Evolutionary conservation across 2,329 filamentous ascomycete species (phyloP).

Genomic region (Aureobasidium namibiae): DNA sequence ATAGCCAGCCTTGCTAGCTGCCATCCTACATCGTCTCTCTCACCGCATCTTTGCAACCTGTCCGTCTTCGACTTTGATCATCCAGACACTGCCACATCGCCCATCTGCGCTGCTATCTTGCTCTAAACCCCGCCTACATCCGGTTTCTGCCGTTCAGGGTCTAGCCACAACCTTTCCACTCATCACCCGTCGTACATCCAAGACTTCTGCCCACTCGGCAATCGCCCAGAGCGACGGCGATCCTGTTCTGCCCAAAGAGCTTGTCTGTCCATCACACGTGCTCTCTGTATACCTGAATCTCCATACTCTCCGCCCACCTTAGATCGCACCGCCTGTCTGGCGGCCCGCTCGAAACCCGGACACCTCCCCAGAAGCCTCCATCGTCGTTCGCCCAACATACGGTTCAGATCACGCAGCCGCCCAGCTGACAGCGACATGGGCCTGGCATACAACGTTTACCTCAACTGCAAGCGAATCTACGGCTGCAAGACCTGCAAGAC

Average conservation of each 20-base stretch:
- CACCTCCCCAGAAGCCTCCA: neutral
- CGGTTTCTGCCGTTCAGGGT: neutral
- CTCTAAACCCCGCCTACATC: constrained; percentile 6
- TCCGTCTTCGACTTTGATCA: neutral
- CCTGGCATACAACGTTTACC: constrained; percentile 19
- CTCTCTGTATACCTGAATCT: neutral
- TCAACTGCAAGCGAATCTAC: constrained; percentile 19
- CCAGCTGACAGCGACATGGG: constrained; percentile 16
- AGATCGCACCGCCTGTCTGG: neutral
- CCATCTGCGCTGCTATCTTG: neutral
- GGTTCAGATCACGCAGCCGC: constrained; percentile 11
- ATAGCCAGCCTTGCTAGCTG: neutral
- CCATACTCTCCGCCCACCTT: neutral
- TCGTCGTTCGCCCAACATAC: constrained; percentile 6
- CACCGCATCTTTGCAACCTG: neutral
- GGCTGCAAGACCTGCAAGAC: constrained; percentile 77
- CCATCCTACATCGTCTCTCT: neutral
- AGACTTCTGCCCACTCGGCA: neutral
- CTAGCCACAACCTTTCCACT: neutral
- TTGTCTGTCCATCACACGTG: neutral
- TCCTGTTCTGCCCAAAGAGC: neutral
- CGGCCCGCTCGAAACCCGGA: neutral
- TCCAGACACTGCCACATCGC: neutral
- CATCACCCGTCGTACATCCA: neutral
- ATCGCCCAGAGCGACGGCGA: neutral